Conservation (phyloP, 2,329 filamentous ascomycete genomes). For the Westerdykella aurantiaca region DNA sequence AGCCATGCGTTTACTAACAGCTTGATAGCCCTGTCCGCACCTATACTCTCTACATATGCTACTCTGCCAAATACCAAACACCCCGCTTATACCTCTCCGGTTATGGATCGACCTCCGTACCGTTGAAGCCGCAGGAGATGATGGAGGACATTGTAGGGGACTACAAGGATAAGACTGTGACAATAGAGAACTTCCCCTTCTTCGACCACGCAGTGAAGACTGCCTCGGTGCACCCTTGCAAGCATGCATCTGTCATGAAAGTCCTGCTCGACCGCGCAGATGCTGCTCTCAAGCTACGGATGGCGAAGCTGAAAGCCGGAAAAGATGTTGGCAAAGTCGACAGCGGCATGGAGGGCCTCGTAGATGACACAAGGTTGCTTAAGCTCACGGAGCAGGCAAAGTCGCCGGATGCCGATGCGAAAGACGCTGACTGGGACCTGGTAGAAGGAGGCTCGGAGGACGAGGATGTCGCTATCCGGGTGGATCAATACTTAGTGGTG, state of each 20-base stretch:
- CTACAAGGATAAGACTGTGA: conserved; percentile 98
- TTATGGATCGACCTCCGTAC: conserved; percentile 72
- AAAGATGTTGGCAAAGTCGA: conserved; percentile 49
- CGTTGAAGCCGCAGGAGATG: conserved; percentile 77
- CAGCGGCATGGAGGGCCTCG: conserved; percentile 74
- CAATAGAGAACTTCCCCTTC: conserved; percentile 94
- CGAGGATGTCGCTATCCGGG: conserved; percentile 73
- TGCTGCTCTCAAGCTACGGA: conserved; percentile 79
- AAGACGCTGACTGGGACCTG: conserved; percentile 57
- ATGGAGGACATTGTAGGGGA: conserved; percentile 96
- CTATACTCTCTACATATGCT: conserved; percentile 98
- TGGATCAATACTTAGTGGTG: conserved; percentile 84
- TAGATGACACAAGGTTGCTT: conserved; percentile 67
- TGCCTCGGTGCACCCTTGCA: conserved; percentile 94
- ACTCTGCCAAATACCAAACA: conserved; percentile 93
- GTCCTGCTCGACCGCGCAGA: conserved; percentile 91
- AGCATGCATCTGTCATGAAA: conserved; percentile 97
- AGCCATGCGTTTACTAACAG: conserved; percentile 10
- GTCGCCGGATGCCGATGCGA: conserved; percentile 37
- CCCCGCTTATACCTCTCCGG: conserved; percentile 92
- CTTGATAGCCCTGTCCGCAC: conserved; percentile 67
- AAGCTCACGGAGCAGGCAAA: conserved; percentile 50
- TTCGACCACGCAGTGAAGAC: conserved; percentile 90
- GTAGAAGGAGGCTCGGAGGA: conserved; percentile 53
- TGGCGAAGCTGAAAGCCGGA: conserved; percentile 69